phyloP scores from a whole-genome alignment of 768 basidiomycete genomes.

The Pulveroboletus sp. region DNA sequence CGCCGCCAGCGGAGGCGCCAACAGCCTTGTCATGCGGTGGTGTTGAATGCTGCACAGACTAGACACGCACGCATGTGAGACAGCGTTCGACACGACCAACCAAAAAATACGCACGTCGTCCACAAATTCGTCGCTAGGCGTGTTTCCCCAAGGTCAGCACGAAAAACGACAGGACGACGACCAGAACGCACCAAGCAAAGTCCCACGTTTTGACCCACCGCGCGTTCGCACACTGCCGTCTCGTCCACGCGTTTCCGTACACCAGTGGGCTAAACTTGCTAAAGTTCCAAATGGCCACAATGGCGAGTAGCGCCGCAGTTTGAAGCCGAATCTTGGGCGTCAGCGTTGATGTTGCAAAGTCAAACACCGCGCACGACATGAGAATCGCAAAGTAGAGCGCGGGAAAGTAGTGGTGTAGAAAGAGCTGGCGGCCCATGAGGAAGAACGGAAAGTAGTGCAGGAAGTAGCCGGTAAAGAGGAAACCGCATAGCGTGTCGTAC shows the following conservation, averaged over 20 bases:
- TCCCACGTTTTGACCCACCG: slow-evolving; percentile 96
- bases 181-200: slow-evolving; percentile 70
- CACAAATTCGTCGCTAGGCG: slow-evolving; percentile 60
- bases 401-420: slow-evolving; percentile 97
- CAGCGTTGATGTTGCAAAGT: slow-evolving; percentile 77
- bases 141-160: not conserved
- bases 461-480: slow-evolving; percentile 89
- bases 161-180: not conserved
- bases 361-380: slow-evolving; percentile 73
- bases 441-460: slow-evolving; percentile 97
- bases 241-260: slow-evolving; percentile 90
- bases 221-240: slow-evolving; percentile 64
- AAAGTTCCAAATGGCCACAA: slow-evolving; percentile 79
- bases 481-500: slow-evolving; percentile 87
- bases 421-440: slow-evolving; percentile 95
- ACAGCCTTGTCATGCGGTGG: slow-evolving; percentile 40
- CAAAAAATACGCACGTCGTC: slow-evolving; percentile 52
- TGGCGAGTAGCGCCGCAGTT: slow-evolving; percentile 68
- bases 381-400: slow-evolving; percentile 94
- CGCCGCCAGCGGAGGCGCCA: slow-evolving; percentile 49
- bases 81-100: not conserved
- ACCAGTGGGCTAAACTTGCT: slow-evolving; percentile 73
- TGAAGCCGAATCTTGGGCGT: slow-evolving; percentile 77
- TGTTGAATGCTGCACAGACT: slow-evolving; percentile 46
- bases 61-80: too few species aligned